Conservation (phyloP, 2,329 filamentous ascomycete genomes). For the Zymoseptoria ardabiliae region DNA sequence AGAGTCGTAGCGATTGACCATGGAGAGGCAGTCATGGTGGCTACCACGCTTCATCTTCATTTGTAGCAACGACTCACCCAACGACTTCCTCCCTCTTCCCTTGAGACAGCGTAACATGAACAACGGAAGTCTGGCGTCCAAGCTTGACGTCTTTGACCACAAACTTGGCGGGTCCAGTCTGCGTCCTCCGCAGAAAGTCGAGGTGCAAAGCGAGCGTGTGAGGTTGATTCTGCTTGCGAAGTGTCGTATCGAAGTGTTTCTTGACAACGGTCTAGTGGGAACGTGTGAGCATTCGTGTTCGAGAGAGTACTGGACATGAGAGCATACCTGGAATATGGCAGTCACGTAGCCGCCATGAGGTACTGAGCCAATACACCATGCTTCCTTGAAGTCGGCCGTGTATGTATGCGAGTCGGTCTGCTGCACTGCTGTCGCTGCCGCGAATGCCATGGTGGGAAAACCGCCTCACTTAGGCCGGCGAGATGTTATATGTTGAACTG, state of each 20-base stretch:
- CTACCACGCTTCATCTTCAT: background rate
- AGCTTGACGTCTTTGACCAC: constrained; percentile 57
- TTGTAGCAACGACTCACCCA: constrained; percentile 28
- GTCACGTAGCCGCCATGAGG: constrained; percentile 66
- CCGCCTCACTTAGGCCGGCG: background rate
- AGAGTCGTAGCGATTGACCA: background rate
- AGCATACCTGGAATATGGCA: constrained; percentile 41
- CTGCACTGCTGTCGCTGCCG: constrained; percentile 40
- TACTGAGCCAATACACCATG: constrained; percentile 63
- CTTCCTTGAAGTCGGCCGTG: constrained; percentile 45
- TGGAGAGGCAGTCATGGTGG: background rate
- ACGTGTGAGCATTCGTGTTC: background rate
- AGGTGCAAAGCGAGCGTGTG: constrained; percentile 59
- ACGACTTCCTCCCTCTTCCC: constrained; percentile 51
- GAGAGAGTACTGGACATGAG: background rate
- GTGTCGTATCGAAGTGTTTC: constrained; percentile 52
- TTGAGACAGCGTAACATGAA: constrained; percentile 56
- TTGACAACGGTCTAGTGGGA: constrained; percentile 46
- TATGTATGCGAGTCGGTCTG: constrained; percentile 52
- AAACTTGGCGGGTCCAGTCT: constrained; percentile 50
- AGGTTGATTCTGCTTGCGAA: constrained; percentile 52
- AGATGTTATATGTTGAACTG: background rate
- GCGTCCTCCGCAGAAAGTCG: constrained; percentile 58
- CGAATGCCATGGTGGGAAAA: constrained; percentile 16
- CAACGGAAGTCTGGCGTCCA: constrained; percentile 54